phyloP scores from a whole-genome alignment of 106 monocot species.

The Dioscorea dumetorum region DNA sequence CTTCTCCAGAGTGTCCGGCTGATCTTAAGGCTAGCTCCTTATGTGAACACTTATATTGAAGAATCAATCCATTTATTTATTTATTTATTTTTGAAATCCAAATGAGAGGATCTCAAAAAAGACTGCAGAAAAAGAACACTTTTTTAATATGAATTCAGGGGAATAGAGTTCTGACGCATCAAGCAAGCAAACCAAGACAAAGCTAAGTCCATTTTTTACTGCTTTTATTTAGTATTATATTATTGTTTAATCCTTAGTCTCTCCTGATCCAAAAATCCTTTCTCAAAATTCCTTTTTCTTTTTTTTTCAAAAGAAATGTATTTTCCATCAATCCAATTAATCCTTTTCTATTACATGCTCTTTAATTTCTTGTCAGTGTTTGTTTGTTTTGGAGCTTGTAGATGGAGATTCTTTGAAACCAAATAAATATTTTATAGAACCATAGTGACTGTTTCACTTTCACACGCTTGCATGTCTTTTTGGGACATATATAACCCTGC shows the following conservation, averaged over 20 bases:
- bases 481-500: no score
- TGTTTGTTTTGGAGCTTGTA: conserved; percentile 12
- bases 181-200: conserved; percentile 1
- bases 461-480: no score
- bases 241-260: background rate
- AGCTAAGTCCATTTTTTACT: background rate
- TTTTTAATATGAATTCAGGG: no score
- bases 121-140: no score
- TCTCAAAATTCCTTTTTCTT: conserved; percentile 2
- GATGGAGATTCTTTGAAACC: background rate
- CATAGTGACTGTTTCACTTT: no score
- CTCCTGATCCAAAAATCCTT: conserved; percentile 45
- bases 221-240: background rate
- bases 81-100: no score
- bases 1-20: background rate
- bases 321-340: conserved; percentile 4
- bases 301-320: background rate
- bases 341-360: conserved; percentile 15
- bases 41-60: background rate
- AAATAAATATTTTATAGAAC: no score
- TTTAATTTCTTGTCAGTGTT: conserved; percentile 35
- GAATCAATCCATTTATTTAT: background rate
- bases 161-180: background rate
- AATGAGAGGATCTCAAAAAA: no score
- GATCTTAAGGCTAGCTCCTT: background rate